phyloP scores from a whole-genome alignment of 345 rosid species.

The Cardiospermum halicacabum region DNA sequence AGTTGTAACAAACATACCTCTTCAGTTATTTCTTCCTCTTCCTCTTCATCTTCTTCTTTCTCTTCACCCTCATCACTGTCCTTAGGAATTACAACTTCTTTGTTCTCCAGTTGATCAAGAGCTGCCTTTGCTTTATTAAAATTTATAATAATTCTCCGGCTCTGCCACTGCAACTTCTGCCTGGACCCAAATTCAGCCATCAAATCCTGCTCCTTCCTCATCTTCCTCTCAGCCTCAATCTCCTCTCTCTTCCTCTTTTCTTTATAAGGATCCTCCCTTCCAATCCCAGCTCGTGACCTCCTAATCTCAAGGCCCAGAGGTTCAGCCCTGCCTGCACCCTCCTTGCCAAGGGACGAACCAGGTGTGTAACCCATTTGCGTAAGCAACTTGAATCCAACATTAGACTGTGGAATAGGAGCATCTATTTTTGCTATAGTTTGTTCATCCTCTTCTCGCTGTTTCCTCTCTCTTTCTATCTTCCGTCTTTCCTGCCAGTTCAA shows the following conservation, averaged over 20 bases:
- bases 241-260: slow-evolving; percentile 76
- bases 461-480: slow-evolving; percentile 66
- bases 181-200: slow-evolving; percentile 76
- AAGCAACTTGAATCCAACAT: slow-evolving; percentile 82
- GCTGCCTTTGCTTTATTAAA: slow-evolving; percentile 78
- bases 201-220: slow-evolving; percentile 55
- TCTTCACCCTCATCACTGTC: slow-evolving; percentile 49
- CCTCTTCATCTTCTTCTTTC: slow-evolving; percentile 46
- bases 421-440: slow-evolving; percentile 63
- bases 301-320: slow-evolving; percentile 80
- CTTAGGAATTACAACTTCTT: slow-evolving; percentile 48
- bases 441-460: slow-evolving; percentile 72
- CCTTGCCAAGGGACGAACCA: slow-evolving; percentile 79
- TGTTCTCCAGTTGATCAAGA: slow-evolving; percentile 85
- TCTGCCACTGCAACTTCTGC: slow-evolving; percentile 81
- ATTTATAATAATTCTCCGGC: slow-evolving; percentile 55
- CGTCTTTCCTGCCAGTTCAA: slow-evolving; percentile 70
- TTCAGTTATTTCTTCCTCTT: slow-evolving; percentile 69
- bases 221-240: slow-evolving; percentile 47
- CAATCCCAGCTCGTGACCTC: slow-evolving; percentile 84
- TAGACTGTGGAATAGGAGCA: slow-evolving; percentile 77
- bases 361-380: slow-evolving; percentile 95
- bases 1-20: slow-evolving; percentile 36
- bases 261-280: slow-evolving; percentile 75
- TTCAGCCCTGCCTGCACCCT: slow-evolving; percentile 63